These are phyloP conservation scores for Dissoconium aciculare DNA, from an alignment of 2,329 filamentous ascomycete species.

Conservation along the genomic window DNA sequence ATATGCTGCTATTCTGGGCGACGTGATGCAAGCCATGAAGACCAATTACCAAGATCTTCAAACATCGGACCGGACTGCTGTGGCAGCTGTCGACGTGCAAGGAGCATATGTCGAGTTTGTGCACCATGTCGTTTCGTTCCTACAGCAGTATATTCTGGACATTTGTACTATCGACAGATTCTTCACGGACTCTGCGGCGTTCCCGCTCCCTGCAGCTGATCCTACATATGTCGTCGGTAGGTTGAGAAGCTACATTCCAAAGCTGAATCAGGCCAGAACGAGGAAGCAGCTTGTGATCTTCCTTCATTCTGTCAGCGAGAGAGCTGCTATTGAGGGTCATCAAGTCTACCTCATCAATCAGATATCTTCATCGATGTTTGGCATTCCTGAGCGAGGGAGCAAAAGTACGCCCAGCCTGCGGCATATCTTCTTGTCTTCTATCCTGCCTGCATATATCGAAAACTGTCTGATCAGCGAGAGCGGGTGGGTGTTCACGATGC, in stretches of 20 bases:
- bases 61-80: constrained; percentile 7
- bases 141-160: constrained; percentile 46
- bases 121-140: constrained; percentile 41
- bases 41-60: constrained; percentile 43
- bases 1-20: constrained; percentile 38
- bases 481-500: constrained; percentile 39
- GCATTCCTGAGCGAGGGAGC: constrained; percentile 28
- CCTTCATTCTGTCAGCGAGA: constrained; percentile 43
- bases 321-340: constrained; percentile 43
- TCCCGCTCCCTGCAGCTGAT: constrained; percentile 45
- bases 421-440: constrained; percentile 36
- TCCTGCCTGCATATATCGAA: constrained; percentile 44
- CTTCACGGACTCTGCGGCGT: constrained; percentile 45
- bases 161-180: constrained; percentile 43
- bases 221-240: constrained; percentile 48
- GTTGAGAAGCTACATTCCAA: constrained; percentile 43
- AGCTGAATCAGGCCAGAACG: constrained; percentile 33
- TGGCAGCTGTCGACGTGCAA: constrained; percentile 20
- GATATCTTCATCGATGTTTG: constrained; percentile 35
- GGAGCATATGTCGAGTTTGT: constrained; percentile 48
- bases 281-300: constrained; percentile 43
- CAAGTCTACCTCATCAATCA: constrained; percentile 42
- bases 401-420: constrained; percentile 30
- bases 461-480: constrained; percentile 29
- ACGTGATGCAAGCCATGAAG: constrained; percentile 48